phyloP scores from a whole-genome alignment of 2,329 filamentous ascomycete species.

The Geosmithia putterillii region DNA sequence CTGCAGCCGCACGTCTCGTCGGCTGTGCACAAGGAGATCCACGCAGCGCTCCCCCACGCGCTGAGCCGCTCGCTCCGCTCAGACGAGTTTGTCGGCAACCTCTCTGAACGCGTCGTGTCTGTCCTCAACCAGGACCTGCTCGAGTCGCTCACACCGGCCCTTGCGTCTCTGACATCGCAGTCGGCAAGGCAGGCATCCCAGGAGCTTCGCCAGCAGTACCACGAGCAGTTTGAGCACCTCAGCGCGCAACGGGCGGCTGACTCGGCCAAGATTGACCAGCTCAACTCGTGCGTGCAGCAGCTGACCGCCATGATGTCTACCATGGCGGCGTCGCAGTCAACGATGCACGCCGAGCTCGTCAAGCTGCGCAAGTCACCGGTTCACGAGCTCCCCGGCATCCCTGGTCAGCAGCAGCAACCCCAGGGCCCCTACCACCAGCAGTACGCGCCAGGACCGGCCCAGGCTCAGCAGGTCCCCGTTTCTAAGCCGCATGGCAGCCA shows the following conservation, averaged over 20 bases:
- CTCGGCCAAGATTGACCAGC: slow-evolving; percentile 56
- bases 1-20: slow-evolving; percentile 55
- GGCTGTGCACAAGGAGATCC: slow-evolving; percentile 60
- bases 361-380: slow-evolving; percentile 39
- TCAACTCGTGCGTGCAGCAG: slow-evolving; percentile 54
- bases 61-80: slow-evolving; percentile 45
- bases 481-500: slow-evolving; percentile 12
- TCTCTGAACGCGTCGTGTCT: slow-evolving; percentile 57
- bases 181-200: slow-evolving; percentile 54
- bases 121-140: slow-evolving; percentile 60
- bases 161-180: slow-evolving; percentile 52
- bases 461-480: not conserved
- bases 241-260: slow-evolving; percentile 37
- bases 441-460: not conserved
- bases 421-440: slow-evolving; percentile 1
- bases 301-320: slow-evolving; percentile 57
- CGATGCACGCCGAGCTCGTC: slow-evolving; percentile 54
- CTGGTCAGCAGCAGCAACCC: slow-evolving; percentile 13
- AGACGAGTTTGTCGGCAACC: slow-evolving; percentile 56
- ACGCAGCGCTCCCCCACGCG: slow-evolving; percentile 56
- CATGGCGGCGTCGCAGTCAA: slow-evolving; percentile 55
- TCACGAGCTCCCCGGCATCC: slow-evolving; percentile 25
- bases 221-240: slow-evolving; percentile 36
- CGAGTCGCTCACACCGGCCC: slow-evolving; percentile 49
- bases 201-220: slow-evolving; percentile 54